Base-by-base conservation (phyloP, 345 rosid genomes). In the Psidium friedrichsthalianum region DNA sequence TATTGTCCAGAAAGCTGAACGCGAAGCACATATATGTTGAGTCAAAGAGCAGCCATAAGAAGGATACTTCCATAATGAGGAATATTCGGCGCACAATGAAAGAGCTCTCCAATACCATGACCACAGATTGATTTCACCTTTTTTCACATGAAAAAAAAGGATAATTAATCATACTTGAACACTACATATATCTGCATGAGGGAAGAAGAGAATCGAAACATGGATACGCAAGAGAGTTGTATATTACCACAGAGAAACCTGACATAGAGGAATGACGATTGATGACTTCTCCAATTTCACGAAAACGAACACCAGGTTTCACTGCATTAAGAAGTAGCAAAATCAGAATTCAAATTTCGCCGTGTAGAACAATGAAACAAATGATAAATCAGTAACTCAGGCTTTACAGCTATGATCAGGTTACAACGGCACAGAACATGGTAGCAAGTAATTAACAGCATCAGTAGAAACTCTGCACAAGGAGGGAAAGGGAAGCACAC, bases 41-140 rank as follows among this genome's bases (percentile, higher is more conserved):
- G 22, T 74, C 53, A 40, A 78, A 86, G 84, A 84, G 42, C 51
- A 40, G 74, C 80, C 82, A 80, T 55, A 83, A 29, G 51, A 89
- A 92, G 96, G 95, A 92, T 95, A 95, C 99, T 94, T 86, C 91
- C 95, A 84, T 97, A 97, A 89, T 97, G 98, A 42, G 98, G 99
- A 93, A 97, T 94, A 89, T 95, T 95, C 78, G 99, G 99, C 7
- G 99, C 98, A 82, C 98, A 97, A 88, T 97, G 99, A 86, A 96
- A 97, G 85, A 95, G 96, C 92, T 97, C 98, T 76, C 99, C 99
- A 74, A 97, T 93, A 74, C 99, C 99, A 86, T 97, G 99, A 82
- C 98, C 99, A 32, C 98, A 97, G 82, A 92, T 93, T 16, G 99
- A 95, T 90, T 93, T 94, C 89, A 96, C 99, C 99, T 97, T 88